Percentiles rank a stretch among this genome's conserved stretches.
These are phyloP conservation scores for Amanita subjunquillea DNA, from an alignment of 768 basidiomycete genomes.

Conservation along the genomic window DNA sequence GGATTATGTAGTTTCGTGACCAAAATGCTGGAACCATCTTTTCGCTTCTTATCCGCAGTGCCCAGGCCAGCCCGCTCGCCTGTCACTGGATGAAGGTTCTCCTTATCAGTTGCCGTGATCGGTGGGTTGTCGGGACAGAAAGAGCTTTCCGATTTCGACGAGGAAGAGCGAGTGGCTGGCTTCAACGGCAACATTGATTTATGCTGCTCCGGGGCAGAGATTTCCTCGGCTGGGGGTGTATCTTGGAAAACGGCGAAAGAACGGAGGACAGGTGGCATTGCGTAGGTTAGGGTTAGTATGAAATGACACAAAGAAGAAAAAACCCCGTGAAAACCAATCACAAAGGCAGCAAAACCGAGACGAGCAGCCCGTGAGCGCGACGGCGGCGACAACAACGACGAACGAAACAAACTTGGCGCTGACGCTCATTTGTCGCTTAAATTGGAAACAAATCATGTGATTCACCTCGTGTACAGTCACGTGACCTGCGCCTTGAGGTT, in stretches of 20 bases:
- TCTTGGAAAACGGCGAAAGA: slow-evolving; percentile 60
- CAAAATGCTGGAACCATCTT: slow-evolving; percentile 37
- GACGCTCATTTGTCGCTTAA: slow-evolving; percentile 1
- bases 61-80: slow-evolving; percentile 45
- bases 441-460: slow-evolving; percentile 2
- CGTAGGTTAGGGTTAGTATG: not conserved
- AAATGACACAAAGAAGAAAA: not conserved
- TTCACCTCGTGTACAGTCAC: too few relatives aligned
- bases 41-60: slow-evolving; percentile 48
- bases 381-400: not conserved
- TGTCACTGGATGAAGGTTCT: slow-evolving; percentile 69
- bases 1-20: slow-evolving; percentile 35
- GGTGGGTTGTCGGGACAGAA: slow-evolving; percentile 16
- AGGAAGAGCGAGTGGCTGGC: slow-evolving; percentile 18
- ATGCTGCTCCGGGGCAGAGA: slow-evolving; percentile 19
- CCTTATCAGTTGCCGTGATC: slow-evolving; percentile 48
- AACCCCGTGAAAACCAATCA: not conserved
- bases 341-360: not conserved
- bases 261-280: slow-evolving; percentile 5
- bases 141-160: slow-evolving; percentile 13
- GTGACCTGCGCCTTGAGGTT: not conserved
- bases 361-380: not conserved
- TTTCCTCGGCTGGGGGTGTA: slow-evolving; percentile 25
- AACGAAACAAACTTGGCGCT: not conserved
- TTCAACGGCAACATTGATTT: slow-evolving; percentile 15